phyloP scores from a whole-genome alignment of 805 yeast species.

The Ogataea angusta region DNA sequence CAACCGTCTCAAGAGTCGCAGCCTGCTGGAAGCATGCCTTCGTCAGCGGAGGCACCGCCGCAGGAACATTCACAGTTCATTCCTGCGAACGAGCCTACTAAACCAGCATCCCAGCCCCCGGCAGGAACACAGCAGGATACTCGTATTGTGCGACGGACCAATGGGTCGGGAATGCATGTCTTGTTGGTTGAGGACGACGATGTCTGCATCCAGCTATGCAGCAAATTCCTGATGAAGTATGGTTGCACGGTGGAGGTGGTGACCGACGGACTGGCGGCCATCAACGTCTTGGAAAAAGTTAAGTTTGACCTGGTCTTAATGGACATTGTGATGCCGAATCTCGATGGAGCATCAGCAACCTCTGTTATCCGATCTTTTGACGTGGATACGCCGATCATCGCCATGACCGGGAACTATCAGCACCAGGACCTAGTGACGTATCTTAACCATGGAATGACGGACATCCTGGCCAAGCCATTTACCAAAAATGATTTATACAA shows the following conservation, averaged over 20 bases:
- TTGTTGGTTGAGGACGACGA: slow-evolving; percentile 77
- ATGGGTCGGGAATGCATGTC: slow-evolving; percentile 53
- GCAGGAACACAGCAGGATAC: slow-evolving; percentile 20
- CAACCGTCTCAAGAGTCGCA: slow-evolving; percentile 4
- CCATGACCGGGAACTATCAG: slow-evolving; percentile 89
- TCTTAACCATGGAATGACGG: slow-evolving; percentile 86
- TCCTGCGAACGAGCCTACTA: slow-evolving; percentile 6
- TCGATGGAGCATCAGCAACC: slow-evolving; percentile 89
- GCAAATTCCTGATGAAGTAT: slow-evolving; percentile 76
- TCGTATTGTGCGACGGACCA: slow-evolving; percentile 28
- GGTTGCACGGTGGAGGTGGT: slow-evolving; percentile 94
- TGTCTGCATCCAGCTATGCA: slow-evolving; percentile 78
- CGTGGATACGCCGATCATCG: slow-evolving; percentile 82
- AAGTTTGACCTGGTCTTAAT: slow-evolving; percentile 74
- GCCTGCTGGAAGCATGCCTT: not conserved
- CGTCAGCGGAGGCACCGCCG: slow-evolving; percentile 1
- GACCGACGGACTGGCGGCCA: slow-evolving; percentile 88
- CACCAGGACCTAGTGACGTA: slow-evolving; percentile 78
- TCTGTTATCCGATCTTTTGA: slow-evolving; percentile 84
- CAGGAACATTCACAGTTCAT: slow-evolving; percentile 12
- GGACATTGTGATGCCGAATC: slow-evolving; percentile 89
- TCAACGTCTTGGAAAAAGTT: slow-evolving; percentile 65
- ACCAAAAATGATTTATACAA: slow-evolving; percentile 79
- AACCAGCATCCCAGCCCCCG: slow-evolving; percentile 15
- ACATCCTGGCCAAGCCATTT: slow-evolving; percentile 91